Conservation (phyloP, 441 rosid genomes). For the Bruguiera hainesii region DNA sequence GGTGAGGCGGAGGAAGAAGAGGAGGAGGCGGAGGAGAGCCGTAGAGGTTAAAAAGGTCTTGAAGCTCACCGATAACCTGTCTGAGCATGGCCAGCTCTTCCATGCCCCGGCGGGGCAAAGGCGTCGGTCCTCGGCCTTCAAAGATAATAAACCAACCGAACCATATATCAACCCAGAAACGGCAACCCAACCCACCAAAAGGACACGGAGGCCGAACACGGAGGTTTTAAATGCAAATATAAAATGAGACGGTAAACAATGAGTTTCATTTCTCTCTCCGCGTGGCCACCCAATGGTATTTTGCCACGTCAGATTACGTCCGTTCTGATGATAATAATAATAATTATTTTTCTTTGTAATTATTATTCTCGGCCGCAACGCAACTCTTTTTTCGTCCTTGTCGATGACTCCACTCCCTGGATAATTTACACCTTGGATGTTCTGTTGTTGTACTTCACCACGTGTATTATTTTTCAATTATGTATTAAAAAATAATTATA, state of each 20-base stretch:
- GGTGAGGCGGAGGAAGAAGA: constrained; percentile 31
- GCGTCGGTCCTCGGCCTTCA: too few species aligned
- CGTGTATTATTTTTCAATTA: too few species aligned
- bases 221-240: too few species aligned
- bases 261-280: neutral
- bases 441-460: too few species aligned
- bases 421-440: too few species aligned
- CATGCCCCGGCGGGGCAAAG: constrained; percentile 42
- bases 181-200: neutral
- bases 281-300: constrained; percentile 28
- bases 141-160: neutral
- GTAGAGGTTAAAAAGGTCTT: constrained; percentile 64
- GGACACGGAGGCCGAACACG: neutral
- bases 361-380: constrained; percentile 49
- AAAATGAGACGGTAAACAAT: too few species aligned
- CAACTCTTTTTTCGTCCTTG: constrained; percentile 22
- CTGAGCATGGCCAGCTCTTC: constrained; percentile 93
- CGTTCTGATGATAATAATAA: neutral
- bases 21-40: constrained; percentile 53
- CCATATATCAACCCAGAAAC: neutral
- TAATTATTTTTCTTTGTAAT: constrained; percentile 16
- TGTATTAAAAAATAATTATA: too few species aligned
- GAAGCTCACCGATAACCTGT: constrained; percentile 95
- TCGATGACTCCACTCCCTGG: too few species aligned
- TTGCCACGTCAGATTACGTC: constrained; percentile 31